Base-by-base conservation (phyloP, 2,329 filamentous ascomycete species). In the Venturiaceae sp. region DNA sequence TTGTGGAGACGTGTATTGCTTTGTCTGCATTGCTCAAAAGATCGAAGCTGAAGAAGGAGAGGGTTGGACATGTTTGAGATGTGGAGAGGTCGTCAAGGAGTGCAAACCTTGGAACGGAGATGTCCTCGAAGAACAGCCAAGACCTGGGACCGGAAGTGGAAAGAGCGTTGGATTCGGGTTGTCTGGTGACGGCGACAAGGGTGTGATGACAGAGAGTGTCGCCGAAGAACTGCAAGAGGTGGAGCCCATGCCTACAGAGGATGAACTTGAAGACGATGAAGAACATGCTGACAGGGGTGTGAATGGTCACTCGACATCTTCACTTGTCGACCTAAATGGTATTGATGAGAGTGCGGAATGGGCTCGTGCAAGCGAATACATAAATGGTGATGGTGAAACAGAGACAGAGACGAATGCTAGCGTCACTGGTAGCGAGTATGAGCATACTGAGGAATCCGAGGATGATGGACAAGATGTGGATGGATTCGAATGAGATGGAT, bases 1-100 rank as follows among this genome's bases (percentile, higher is more conserved):
- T 0, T 99, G 94, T 66, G 88, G 88, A 0, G 96, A 92, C 71
- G 80, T 96, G 60, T 99, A 97, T 74, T 99, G 94, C 73, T 99
- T 95, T 69, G 90, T 95, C 19, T 99, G 94, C 68, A 74, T 97
- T n/a, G 90, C 92, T 3, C 90, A 91, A 60, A 84, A 89, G 60
- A 80, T 99, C 46, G 92, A 96, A 72, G 84, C 86, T 5, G 92
- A 97, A 72, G 92, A 96, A 69, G 94, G 92, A 33, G 90, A 96
- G 68, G 92, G 92, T 2, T 96, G 92, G 90, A 82, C 84, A 11
- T 99, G 94, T 73, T 75, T 99, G 52, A 82, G 94, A 21, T 99
- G 94, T 68, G 92, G 92, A 19, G 87, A 90, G 67, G 70, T 87
- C 21, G 84, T 95, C 53, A 90, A 87, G 68, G 85, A 92, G 69